phyloP scores from a whole-genome alignment of 108 stramenopile genomes.

The Skeletonema tropicum region DNA sequence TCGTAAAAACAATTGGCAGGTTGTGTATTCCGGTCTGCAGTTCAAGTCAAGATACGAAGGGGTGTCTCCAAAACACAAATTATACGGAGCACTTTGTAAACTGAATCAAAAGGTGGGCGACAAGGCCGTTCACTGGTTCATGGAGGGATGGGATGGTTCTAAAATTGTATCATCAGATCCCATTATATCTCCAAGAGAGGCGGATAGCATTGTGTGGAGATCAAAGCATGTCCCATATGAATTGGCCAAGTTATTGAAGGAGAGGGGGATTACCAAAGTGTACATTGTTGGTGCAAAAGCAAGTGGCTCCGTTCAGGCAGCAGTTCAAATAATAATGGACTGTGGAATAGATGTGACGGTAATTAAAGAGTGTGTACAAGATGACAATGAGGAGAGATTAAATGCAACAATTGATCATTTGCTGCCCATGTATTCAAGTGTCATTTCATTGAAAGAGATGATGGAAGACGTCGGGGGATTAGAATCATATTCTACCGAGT shows the following conservation, averaged over 20 bases:
- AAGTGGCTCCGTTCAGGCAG: conserved; percentile 43
- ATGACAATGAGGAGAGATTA: conserved; percentile 36
- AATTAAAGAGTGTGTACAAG: conserved; percentile 41
- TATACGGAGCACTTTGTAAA: conserved; percentile 41
- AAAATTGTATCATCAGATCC: conserved; percentile 10
- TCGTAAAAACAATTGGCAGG: conserved; percentile 14
- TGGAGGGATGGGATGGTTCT: conserved; percentile 34
- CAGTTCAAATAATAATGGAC: conserved; percentile 39
- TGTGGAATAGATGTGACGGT: conserved; percentile 25
- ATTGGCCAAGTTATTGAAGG: not conserved
- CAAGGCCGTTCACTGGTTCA: conserved; percentile 38
- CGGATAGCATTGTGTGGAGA: conserved; percentile 13
- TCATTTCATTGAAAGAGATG: conserved; percentile 37
- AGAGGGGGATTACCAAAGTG: conserved; percentile 14
- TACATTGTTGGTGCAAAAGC: conserved; percentile 26
- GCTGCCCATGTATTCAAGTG: conserved; percentile 25
- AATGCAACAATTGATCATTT: conserved; percentile 46
- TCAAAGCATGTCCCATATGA: conserved; percentile 32
- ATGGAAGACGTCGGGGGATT: conserved; percentile 23
- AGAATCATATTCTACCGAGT: conserved; percentile 1
- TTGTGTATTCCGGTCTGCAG: conserved; percentile 28
- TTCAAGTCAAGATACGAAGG: conserved; percentile 25
- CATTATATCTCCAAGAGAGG: not conserved
- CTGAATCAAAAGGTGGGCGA: conserved; percentile 32
- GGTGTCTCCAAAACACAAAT: conserved; percentile 35